These are phyloP conservation scores for Stenogyne calaminthoides DNA, from an alignment of 305 asterid species.

Conservation along the genomic window DNA sequence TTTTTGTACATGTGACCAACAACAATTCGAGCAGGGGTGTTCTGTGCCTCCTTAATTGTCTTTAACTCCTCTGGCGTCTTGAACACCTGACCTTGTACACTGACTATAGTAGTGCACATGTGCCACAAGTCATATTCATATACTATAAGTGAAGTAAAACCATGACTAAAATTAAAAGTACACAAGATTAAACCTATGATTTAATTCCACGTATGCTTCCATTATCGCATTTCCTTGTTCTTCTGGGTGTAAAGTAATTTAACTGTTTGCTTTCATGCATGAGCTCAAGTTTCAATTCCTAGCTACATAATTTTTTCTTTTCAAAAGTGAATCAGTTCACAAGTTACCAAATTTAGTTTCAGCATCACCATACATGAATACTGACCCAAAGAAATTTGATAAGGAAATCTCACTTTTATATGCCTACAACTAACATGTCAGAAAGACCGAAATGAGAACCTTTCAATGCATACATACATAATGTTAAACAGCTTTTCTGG, in stretches of 20 bases:
- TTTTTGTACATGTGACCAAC: conserved; percentile 50
- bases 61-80: conserved; percentile 41
- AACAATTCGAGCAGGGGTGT: conserved; percentile 54
- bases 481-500: conserved; percentile 10
- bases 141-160: too few species aligned
- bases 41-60: conserved; percentile 61
- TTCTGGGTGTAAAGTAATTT: not conserved
- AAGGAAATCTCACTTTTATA: not conserved
- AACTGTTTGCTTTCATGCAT: not conserved
- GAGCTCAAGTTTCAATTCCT: not conserved
- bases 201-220: not conserved
- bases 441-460: not conserved
- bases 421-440: conserved; percentile 3
- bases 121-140: too few species aligned
- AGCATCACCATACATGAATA: not conserved
- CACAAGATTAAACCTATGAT: not conserved
- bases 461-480: not conserved
- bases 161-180: not conserved
- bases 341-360: not conserved
- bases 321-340: not conserved
- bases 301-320: not conserved
- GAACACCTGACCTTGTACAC: conserved; percentile 42
- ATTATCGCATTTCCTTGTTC: not conserved
- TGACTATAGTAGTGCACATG: not conserved
- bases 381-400: not conserved